Conservation (phyloP, 176 grass and related monocot genomes). For the Oropetium thomaeum region DNA sequence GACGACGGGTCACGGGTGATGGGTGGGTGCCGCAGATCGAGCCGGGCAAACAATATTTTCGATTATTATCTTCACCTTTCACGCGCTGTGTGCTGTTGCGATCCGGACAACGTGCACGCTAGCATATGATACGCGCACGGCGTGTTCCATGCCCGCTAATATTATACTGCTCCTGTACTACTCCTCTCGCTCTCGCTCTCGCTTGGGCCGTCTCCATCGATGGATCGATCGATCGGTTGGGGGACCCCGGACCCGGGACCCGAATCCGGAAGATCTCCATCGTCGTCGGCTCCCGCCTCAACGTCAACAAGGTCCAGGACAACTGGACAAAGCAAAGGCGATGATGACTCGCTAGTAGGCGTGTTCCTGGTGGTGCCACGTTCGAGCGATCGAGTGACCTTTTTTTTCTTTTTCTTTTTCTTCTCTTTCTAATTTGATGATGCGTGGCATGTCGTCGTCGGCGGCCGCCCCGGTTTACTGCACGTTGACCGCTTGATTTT, state of each 20-base stretch:
- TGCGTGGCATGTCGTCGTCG: neutral
- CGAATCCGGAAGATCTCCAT: neutral
- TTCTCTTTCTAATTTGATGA: neutral
- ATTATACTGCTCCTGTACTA: neutral
- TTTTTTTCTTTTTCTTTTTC: too few relatives aligned
- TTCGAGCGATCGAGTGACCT: neutral
- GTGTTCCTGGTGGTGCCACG: neutral
- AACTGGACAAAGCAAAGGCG: neutral
- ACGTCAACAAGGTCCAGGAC: neutral
- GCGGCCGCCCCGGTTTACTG: neutral
- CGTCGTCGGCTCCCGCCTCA: neutral
- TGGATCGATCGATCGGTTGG: too few relatives aligned
- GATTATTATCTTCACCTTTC: too few relatives aligned
- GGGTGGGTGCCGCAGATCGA: neutral
- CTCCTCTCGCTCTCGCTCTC: too few relatives aligned
- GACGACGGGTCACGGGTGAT: neutral
- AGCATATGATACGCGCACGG: neutral
- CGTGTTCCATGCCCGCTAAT: constrained; percentile 7
- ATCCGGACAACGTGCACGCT: too few relatives aligned
- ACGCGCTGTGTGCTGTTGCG: neutral
- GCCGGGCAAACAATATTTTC: too few relatives aligned
- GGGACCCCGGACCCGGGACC: neutral
- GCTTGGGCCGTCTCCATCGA: too few relatives aligned
- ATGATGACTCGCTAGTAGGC: neutral
- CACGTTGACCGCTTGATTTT: neutral